These are phyloP conservation scores for Bolboschoenus planiculmis DNA, from an alignment of 176 grass and related monocot genomes.

Conservation along the genomic window DNA sequence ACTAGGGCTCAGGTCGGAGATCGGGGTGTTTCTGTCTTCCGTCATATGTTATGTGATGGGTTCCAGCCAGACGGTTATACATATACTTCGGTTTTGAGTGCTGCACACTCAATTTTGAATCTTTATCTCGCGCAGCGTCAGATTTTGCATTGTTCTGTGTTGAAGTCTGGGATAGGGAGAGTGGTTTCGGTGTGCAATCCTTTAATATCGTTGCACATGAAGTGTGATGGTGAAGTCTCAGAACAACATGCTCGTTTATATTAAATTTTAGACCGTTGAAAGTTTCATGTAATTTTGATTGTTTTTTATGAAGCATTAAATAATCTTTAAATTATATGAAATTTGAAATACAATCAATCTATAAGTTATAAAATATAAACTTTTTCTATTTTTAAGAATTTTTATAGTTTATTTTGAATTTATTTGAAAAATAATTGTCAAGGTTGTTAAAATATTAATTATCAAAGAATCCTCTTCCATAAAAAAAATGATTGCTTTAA, in stretches of 20 bases:
- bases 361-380: too few relatives aligned
- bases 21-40: conserved; percentile 40
- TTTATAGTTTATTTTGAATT: too few relatives aligned
- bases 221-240: conserved; percentile 24
- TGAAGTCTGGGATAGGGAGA: conserved; percentile 38
- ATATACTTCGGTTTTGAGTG: conserved; percentile 73
- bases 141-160: conserved; percentile 53
- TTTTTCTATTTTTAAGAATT: too few relatives aligned
- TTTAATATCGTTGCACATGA: conserved; percentile 58
- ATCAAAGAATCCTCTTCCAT: too few relatives aligned
- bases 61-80: conserved; percentile 66
- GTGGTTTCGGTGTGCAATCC: conserved; percentile 62
- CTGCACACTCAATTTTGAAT: conserved; percentile 35
- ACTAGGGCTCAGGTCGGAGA: conserved; percentile 43
- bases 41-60: conserved; percentile 30
- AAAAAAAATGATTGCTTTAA: too few relatives aligned
- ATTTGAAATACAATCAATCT: too few relatives aligned
- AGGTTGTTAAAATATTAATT: too few relatives aligned
- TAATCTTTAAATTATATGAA: too few relatives aligned
- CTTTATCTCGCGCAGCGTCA: conserved; percentile 41
- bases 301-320: too few relatives aligned
- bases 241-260: conserved; percentile 22
- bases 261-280: too few relatives aligned
- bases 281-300: too few relatives aligned
- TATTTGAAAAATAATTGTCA: too few relatives aligned